Evolutionary conservation across 2,329 filamentous ascomycete species (phyloP).

Genomic region (Aspergillus tanneri): DNA sequence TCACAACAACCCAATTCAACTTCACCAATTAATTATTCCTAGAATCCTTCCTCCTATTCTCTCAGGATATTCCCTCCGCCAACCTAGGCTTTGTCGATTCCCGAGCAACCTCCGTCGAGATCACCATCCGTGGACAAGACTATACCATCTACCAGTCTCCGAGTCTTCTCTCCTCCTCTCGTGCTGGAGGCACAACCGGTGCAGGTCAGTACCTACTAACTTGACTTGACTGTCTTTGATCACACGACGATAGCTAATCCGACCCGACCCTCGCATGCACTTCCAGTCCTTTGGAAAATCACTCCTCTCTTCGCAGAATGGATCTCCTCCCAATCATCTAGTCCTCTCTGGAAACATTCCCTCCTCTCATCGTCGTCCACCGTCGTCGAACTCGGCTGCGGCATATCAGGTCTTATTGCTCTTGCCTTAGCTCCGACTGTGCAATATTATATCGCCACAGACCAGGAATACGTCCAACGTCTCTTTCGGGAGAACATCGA

Average conservation of each 20-base stretch:
- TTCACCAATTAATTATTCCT: constrained; percentile 12
- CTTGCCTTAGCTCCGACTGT: constrained; percentile 65
- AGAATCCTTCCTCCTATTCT: constrained; percentile 90
- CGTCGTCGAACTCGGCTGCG: constrained; percentile 82
- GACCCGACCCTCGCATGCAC: too few relatives aligned
- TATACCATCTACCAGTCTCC: constrained; percentile 81
- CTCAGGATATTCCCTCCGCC: constrained; percentile 68
- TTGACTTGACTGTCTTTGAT: constrained; percentile 2
- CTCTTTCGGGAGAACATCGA: constrained; percentile 74
- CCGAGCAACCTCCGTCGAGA: constrained; percentile 61
- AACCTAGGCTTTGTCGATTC: constrained; percentile 84
- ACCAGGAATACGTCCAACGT: constrained; percentile 80
- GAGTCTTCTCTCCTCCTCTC: constrained; percentile 72
- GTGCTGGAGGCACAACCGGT: constrained; percentile 71
- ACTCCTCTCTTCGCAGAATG: constrained; percentile 79
- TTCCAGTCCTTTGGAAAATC: constrained; percentile 89
- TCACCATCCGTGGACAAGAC: constrained; percentile 68
- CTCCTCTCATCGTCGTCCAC: constrained; percentile 57
- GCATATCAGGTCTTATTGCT: constrained; percentile 77
- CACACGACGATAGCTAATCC: constrained; percentile 7
- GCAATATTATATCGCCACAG: constrained; percentile 71
- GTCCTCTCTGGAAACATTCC: constrained; percentile 60
- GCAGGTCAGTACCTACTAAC: constrained; percentile 51
- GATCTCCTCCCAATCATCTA: constrained; percentile 59
- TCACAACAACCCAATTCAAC: constrained; percentile 3